A percentile compares a stretch with the other conserved stretches of the same genome.
phyloP scores from a whole-genome alignment of 2,329 filamentous ascomycete species.

The Colletotrichum lindemuthianum region DNA sequence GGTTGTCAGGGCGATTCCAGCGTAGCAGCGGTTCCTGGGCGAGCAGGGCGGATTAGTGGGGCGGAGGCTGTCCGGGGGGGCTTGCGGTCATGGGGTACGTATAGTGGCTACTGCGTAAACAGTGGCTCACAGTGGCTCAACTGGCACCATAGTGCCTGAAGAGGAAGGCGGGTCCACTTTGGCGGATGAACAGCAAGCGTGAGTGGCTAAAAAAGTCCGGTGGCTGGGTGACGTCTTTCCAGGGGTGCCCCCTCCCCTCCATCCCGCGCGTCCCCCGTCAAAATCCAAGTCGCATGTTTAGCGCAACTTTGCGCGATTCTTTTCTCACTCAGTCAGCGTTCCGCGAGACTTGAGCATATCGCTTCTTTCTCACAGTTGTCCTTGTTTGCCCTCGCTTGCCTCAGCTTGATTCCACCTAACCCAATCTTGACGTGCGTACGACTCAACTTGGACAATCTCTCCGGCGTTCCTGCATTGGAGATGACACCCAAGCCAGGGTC shows the following conservation, averaged over 20 bases:
- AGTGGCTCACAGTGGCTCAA: slow-evolving; percentile 12
- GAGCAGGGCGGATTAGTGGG: slow-evolving; percentile 18
- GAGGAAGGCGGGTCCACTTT: slow-evolving; percentile 14
- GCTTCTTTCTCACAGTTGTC: slow-evolving; percentile 1
- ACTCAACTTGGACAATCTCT: slow-evolving; percentile 19
- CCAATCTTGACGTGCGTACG: slow-evolving; percentile 25
- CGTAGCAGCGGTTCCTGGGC: slow-evolving; percentile 35
- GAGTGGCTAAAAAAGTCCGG: slow-evolving; percentile 31
- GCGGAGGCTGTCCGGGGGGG: neutral
- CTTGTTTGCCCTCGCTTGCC: slow-evolving; percentile 12
- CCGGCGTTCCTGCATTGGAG: slow-evolving; percentile 34
- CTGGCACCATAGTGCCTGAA: neutral
- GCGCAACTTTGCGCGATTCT: slow-evolving; percentile 3
- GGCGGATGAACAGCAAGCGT: slow-evolving; percentile 1
- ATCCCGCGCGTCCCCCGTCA: neutral
- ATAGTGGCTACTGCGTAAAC: too few species aligned
- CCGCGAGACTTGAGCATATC: neutral
- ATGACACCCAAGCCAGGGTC: slow-evolving; percentile 27
- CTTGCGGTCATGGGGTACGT: neutral
- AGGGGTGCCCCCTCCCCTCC: slow-evolving; percentile 25
- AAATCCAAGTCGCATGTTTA: slow-evolving; percentile 12
- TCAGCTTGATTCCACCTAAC: slow-evolving; percentile 20
- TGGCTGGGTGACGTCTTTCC: slow-evolving; percentile 36
- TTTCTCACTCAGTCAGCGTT: neutral
- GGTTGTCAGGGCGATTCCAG: slow-evolving; percentile 37